Conservation (phyloP, 345 rosid species). For the Raphanus raphanistrum region DNA sequence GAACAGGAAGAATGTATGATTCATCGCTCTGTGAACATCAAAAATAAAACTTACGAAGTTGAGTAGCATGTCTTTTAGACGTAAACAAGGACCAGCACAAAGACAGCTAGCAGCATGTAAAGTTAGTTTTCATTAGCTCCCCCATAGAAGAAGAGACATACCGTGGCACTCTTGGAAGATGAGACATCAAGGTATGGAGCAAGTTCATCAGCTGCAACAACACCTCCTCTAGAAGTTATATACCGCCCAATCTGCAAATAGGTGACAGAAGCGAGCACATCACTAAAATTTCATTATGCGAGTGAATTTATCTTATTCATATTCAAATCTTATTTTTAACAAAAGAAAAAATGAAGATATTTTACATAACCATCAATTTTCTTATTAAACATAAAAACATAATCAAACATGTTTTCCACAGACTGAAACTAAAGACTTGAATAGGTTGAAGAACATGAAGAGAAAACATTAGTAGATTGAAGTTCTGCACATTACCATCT, state of each 20-base stretch:
- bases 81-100: background rate
- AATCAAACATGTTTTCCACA: constrained; percentile 2
- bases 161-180: constrained; percentile 48
- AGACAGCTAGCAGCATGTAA: constrained; percentile 4
- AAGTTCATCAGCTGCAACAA: constrained; percentile 84
- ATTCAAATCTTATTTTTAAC: background rate
- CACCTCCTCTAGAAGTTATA: constrained; percentile 91
- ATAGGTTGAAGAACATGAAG: constrained; percentile 1
- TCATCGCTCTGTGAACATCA: constrained; percentile 64
- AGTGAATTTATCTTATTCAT: background rate
- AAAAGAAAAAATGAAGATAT: too few relatives aligned
- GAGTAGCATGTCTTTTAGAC: background rate
- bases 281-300: background rate
- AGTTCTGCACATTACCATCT: constrained; percentile 73
- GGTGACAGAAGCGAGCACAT: constrained; percentile 8
- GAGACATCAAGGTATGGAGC: constrained; percentile 81
- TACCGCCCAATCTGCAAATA: constrained; percentile 85
- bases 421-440: constrained; percentile 17
- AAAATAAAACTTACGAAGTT: constrained; percentile 19
- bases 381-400: background rate
- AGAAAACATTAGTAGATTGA: background rate
- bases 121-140: background rate
- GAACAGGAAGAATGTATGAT: constrained; percentile 89
- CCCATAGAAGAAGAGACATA: constrained; percentile 33
- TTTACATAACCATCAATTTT: too few relatives aligned